These are phyloP conservation scores for Colletotrichum graminicola DNA, from an alignment of 2,329 filamentous ascomycete genomes.

Conservation along the genomic window DNA sequence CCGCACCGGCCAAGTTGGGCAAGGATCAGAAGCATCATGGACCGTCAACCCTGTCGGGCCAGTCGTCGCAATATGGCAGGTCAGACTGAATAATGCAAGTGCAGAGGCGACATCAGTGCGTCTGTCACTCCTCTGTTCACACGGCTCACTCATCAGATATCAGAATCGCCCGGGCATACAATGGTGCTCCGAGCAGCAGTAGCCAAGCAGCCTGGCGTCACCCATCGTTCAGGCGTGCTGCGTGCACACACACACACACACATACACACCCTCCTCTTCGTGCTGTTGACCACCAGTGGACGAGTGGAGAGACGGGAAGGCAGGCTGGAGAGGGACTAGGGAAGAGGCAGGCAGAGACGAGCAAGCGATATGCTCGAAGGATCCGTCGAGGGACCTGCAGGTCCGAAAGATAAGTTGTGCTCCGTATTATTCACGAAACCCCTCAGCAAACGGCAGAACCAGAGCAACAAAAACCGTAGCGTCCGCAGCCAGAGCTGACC, in stretches of 20 bases:
- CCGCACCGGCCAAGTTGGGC: conserved; percentile 37
- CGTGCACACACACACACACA: conserved; percentile 10
- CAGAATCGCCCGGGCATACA: conserved; percentile 34
- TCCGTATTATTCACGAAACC: conserved; percentile 22
- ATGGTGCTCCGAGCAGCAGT: conserved; percentile 10
- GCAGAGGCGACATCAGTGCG: conserved; percentile 33
- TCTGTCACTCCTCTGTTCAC: conserved; percentile 30
- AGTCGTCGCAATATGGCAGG: conserved; percentile 41
- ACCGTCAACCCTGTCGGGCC: conserved; percentile 41
- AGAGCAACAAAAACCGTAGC: conserved; percentile 28
- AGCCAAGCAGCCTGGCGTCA: conserved; percentile 35
- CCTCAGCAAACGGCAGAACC: conserved; percentile 14
- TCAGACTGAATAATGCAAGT: conserved; percentile 41
- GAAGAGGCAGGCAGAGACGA: not conserved
- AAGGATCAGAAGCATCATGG: conserved; percentile 40
- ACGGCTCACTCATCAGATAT: conserved; percentile 41
- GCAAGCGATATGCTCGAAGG: conserved; percentile 15
- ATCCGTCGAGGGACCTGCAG: conserved; percentile 36
- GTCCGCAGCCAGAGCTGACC: conserved; percentile 2
- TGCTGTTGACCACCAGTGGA: conserved; percentile 9
- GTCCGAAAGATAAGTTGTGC: conserved; percentile 32
- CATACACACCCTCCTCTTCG: conserved; percentile 10
- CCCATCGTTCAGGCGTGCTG: conserved; percentile 3
- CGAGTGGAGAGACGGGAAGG: not conserved
- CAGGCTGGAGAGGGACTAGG: conserved; percentile 15